Base-by-base conservation (phyloP, 768 basidiomycete species). In the Psilocybe cyanescens region DNA sequence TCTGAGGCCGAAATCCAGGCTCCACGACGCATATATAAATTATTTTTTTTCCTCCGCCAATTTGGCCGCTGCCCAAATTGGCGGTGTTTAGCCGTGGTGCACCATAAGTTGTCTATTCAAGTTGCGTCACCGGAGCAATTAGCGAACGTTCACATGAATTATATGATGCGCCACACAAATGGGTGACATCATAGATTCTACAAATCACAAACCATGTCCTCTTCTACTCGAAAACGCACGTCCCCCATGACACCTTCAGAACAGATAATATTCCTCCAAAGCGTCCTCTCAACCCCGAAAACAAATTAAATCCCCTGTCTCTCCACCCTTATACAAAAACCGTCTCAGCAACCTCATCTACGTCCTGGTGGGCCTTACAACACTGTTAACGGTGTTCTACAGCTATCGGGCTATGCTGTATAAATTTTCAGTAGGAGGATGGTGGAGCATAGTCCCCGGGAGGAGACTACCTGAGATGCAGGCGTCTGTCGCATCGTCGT, bases 371-470 rank as follows among this genome's bases (percentile, higher is more conserved):
- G 44, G 79, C 8, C 62, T 81, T 49, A 76, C 77, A 12, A 65
- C 79, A 2, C 66, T 86, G 12, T 65, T 86, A 19, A 68, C 76
- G 17, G 78, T 74, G 4, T 86, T 82, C 71, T 88, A 87, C 69
- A 67, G 79, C 3, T 89, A 83, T 62, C 78, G 82, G 5, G 51
- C 78, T 3, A 45, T 81, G 14, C 76, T 85, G 62, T 82, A 79
- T 76, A 83, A 82, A 67, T 71, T 76, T 0, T 79, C 84, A 9
- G 83, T 81, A 9, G 84, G 84, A 0, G 85, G 86, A 7, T 87
- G 87, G 88, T 87, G 87, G 86, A 83, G 80, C 58, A 66, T 83
- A 8, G 76, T 79, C 0, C 61, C 83, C 4, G 81, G 83, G 3
- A 71, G 71, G 59, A 70, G 67, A 12, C 74, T 78, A 2, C 73